Evolutionary conservation across 2,329 filamentous ascomycete genomes (phyloP).

Genomic region (Pyrenochaeta sp.): DNA sequence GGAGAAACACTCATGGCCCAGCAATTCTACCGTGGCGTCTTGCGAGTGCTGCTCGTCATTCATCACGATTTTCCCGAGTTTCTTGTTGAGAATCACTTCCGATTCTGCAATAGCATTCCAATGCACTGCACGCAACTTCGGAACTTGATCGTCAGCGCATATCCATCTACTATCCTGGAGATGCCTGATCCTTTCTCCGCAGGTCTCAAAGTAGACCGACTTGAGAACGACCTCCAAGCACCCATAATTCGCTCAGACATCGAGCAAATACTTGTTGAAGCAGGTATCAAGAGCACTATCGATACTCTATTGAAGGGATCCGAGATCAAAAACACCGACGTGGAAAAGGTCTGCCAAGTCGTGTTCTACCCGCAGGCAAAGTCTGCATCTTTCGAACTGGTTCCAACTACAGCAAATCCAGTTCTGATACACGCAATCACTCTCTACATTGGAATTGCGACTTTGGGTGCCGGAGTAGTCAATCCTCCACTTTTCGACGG

Average conservation of each 20-base stretch:
- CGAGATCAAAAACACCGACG: constrained; percentile 73
- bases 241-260: constrained; percentile 73
- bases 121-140: constrained; percentile 85
- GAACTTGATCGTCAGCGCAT: constrained; percentile 86
- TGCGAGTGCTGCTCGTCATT: constrained; percentile 83
- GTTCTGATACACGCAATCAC: constrained; percentile 81
- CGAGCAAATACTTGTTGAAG: constrained; percentile 57
- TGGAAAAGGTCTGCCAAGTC: constrained; percentile 79
- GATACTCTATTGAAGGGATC: constrained; percentile 60
- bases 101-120: constrained; percentile 82
- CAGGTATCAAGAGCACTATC: constrained; percentile 63
- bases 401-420: constrained; percentile 73
- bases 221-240: constrained; percentile 76
- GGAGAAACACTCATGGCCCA: constrained; percentile 75
- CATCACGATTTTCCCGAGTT: constrained; percentile 97
- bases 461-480: constrained; percentile 67
- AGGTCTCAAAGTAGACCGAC: constrained; percentile 77
- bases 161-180: constrained; percentile 73
- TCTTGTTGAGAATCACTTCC: constrained; percentile 83
- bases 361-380: constrained; percentile 68
- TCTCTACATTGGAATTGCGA: constrained; percentile 80
- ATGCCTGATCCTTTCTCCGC: constrained; percentile 77
- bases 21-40: constrained; percentile 82
- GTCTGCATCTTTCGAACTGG: constrained; percentile 71
- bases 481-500: constrained; percentile 71